Percentiles rank a stretch among this genome's conserved stretches.
phyloP scores from a whole-genome alignment of 108 stramenopile species.

The Nannochloropsis salina region DNA sequence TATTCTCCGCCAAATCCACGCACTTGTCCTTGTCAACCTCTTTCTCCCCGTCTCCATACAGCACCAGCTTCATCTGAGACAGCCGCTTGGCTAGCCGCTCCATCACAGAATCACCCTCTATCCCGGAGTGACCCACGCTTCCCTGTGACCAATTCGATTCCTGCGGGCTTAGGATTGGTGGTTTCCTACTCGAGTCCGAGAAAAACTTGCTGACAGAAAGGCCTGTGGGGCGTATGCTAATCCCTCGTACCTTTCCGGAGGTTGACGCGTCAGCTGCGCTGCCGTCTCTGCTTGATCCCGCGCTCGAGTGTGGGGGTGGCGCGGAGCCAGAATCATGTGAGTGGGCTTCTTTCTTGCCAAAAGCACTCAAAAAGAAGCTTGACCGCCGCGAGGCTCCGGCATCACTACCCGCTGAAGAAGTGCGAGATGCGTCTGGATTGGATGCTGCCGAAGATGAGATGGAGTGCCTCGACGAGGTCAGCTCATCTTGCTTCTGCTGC shows the following conservation, averaged over 20 bases:
- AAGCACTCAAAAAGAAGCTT: background rate
- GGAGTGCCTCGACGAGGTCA: background rate
- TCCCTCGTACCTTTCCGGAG: background rate
- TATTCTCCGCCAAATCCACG: constrained; percentile 35
- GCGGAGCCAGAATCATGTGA: background rate
- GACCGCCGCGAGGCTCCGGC: background rate
- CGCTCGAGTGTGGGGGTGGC: background rate
- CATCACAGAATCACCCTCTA: constrained; percentile 14
- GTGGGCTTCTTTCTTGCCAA: background rate
- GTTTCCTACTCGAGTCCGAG: background rate
- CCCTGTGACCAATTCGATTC: background rate
- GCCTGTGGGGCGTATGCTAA: background rate
- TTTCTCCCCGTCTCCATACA: constrained; percentile 50
- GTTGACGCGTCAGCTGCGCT: background rate
- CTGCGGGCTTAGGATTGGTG: background rate
- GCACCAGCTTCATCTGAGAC: constrained; percentile 46
- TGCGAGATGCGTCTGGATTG: background rate
- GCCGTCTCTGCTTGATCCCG: background rate
- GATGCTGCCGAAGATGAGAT: background rate
- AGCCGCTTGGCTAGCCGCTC: constrained; percentile 42
- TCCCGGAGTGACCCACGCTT: background rate
- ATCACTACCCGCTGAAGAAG: background rate
- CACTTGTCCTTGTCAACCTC: constrained; percentile 50
- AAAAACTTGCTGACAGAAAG: background rate
- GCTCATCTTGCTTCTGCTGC: background rate